Percentiles rank a stretch among this genome's conserved stretches.
Evolutionary conservation across 371 early-diverging fungal genomes (phyloP).

Genomic region (Blastocladiella emersonii): DNA sequence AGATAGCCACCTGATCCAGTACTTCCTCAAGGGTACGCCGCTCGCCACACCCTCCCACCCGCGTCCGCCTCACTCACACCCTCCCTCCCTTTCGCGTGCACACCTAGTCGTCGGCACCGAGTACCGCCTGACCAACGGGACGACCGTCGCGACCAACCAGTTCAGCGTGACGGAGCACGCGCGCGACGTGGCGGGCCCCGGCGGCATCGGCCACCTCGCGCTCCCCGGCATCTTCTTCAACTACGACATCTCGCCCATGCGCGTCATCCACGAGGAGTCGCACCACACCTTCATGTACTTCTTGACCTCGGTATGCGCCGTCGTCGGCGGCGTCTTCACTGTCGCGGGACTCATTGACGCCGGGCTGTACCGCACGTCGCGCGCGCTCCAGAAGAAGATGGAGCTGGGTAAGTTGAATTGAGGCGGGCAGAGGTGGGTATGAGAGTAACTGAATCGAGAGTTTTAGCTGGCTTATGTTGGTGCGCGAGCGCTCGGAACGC

Average conservation of each 20-base stretch:
- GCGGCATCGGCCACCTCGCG: constrained; percentile 7
- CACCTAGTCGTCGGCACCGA: constrained; percentile 87
- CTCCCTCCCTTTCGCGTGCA: not conserved
- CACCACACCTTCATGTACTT: constrained; percentile 71
- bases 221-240: constrained; percentile 67
- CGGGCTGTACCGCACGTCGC: constrained; percentile 74
- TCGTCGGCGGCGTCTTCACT: constrained; percentile 89
- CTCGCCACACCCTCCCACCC: no score
- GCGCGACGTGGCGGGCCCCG: constrained; percentile 18
- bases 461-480: no score
- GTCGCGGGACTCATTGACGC: constrained; percentile 86
- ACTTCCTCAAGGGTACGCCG: not conserved
- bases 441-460: no score
- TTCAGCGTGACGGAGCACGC: constrained; percentile 84
- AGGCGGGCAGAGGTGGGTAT: no score
- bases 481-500: no score
- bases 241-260: constrained; percentile 94
- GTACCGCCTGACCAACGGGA: constrained; percentile 46
- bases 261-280: constrained; percentile 70
- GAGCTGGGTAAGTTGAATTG: constrained; percentile 65
- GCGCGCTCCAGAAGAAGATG: constrained; percentile 58
- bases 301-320: constrained; percentile 79
- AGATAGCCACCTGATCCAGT: constrained; percentile 1
- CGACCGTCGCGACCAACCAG: constrained; percentile 67
- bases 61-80: not conserved